Base-by-base conservation (phyloP, 2,329 filamentous ascomycete species). In the Aspergillus glaucus region DNA sequence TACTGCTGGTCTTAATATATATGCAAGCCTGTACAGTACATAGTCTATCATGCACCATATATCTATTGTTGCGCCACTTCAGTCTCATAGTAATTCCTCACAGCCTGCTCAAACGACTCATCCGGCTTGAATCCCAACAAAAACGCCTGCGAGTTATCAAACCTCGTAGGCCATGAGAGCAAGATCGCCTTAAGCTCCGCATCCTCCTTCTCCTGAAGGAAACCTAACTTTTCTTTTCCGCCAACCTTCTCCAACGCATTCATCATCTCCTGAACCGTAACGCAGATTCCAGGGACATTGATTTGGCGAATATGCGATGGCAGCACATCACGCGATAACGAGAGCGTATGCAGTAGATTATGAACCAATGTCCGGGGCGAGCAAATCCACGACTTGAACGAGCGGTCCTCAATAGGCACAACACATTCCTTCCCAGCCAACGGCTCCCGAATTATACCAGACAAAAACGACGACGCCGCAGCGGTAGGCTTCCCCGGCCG, bases 391-490 rank as follows among this genome's bases (percentile, higher is more conserved):
- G 76, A 76, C 37, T 68, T 65, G 61, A 81, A 82, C 0, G 56
- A 54, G 3, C 79, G 67, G 32, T 71, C 61, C 30, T 81, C 61
- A 7, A 81, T 77, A 2, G 70, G 70, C 49, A 83, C 74, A 0
- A 79, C 62, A 50, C 76, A 80, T 54, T 74, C 70, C 45, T 74
- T 62, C 3, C 80, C 80, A 34, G 76, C 70, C 58, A 85, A 71
- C 0, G 82, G 81, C 66, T 85, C 82, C 19, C 82, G 74, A 47
- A 85, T 80, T 64, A 85, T 84, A 10, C 81, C 81, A 0, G 9
- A 28, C 8, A 84, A 69, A 57, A 84, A 85, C 0, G 79, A 80
- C 1, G 78, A 81, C n/a, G 82, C 82, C 0, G 82, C 82, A 1
- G 75, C 76, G 4, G 79, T 80, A 0, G 82, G 81, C 15, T 71